Base-by-base conservation (phyloP, 2,329 filamentous ascomycete genomes). In the Aquanectria penicillioides region DNA sequence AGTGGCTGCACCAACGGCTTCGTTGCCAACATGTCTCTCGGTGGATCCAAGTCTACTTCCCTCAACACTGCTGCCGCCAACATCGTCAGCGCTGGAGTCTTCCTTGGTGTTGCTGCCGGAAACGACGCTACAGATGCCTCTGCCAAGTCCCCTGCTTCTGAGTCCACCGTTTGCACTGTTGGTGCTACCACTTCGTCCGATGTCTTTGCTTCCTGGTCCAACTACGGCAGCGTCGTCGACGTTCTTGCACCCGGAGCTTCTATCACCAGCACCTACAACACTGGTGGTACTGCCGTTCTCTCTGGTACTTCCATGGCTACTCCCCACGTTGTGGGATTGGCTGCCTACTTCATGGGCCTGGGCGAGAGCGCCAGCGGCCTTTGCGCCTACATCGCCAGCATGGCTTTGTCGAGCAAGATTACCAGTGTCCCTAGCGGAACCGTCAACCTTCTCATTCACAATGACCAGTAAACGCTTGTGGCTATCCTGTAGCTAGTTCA, bases 11-110 rank as follows among this genome's bases (percentile, higher is more conserved):
- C 75, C 62, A 77, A 73, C 38, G 80, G 80, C 22, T 74, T 78
- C 33, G 83, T 86, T 13, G 79, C 82, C 66, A 85, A 82, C 75
- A 85, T 87, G 83, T 85, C 82, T 13, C 80, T 87, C 4, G 84
- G 85, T 9, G 84, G 83, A 13, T 48, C 66, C 55, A 73, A 65
- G 57, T 82, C 81, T 3, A 56, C 74, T 2, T 70, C 83, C 10
- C 66, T 86, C 63, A 87, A 86, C 77, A 71, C 68, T 15, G 83
- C 83, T 8, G 82, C 84, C 8, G 76, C 75, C 23, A 74, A 73
- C 51, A 75, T 83, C 22, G 75, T 82, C 62, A 64, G 64, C 7
- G 73, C 76, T 0, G 83, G 83, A 12, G 74, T 85, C 59, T 83
- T 85, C 66, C 74, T 85, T 33, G 83, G 80, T 47, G 83, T 86